phyloP scores from a whole-genome alignment of 2,329 filamentous ascomycete species.

The Proliferodiscus dingleyae region DNA sequence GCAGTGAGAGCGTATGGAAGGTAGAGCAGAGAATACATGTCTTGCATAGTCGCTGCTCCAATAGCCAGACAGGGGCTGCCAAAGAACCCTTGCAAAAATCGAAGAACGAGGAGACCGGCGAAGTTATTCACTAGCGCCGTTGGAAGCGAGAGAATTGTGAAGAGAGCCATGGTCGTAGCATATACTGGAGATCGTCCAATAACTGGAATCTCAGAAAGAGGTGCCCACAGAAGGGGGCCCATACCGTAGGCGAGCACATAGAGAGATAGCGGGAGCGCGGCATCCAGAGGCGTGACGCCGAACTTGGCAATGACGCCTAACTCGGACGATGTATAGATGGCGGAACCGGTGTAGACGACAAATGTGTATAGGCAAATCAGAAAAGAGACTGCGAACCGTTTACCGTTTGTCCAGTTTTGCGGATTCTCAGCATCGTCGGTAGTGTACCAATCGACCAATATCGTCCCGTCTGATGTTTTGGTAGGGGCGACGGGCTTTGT shows the following conservation, averaged over 20 bases:
- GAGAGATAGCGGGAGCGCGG: conserved; percentile 54
- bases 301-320: conserved; percentile 48
- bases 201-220: conserved; percentile 60
- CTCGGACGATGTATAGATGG: conserved; percentile 44
- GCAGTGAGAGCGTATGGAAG: conserved; percentile 54
- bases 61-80: conserved; percentile 61
- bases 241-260: conserved; percentile 61
- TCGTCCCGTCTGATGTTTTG: conserved; percentile 39
- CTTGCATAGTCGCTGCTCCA: conserved; percentile 46
- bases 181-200: conserved; percentile 67
- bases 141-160: conserved; percentile 62
- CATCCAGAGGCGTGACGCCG: conserved; percentile 45
- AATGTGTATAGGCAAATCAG: conserved; percentile 55
- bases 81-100: conserved; percentile 63
- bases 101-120: conserved; percentile 56
- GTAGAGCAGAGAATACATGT: conserved; percentile 50
- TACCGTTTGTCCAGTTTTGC: conserved; percentile 47
- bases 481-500: conserved; percentile 43
- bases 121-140: conserved; percentile 60
- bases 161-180: conserved; percentile 61
- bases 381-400: conserved; percentile 38
- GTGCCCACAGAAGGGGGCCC: conserved; percentile 61
- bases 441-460: conserved; percentile 51
- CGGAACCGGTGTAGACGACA: conserved; percentile 48
- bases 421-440: conserved; percentile 52